A percentile compares a stretch with the other conserved stretches of the same genome.
Evolutionary conservation across 1,284 basidiomycete species (phyloP).

Genomic region (Leccinum subfulvum): DNA sequence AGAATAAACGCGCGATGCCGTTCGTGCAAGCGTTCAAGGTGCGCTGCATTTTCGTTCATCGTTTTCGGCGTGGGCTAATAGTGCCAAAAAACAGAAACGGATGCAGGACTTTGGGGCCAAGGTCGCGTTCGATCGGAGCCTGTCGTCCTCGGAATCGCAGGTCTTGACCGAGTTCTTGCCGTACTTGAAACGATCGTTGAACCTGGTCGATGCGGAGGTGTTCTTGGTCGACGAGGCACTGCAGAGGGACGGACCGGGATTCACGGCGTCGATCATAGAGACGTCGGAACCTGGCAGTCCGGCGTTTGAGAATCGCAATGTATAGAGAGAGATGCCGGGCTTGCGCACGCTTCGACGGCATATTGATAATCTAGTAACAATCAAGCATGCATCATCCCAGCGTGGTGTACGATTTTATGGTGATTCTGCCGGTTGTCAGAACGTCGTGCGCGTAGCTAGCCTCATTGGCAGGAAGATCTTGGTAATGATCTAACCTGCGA

Average conservation of each 20-base stretch:
- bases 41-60: conserved; percentile 16
- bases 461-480: too few species aligned
- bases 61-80: neutral
- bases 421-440: too few species aligned
- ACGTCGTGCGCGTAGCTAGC: too few species aligned
- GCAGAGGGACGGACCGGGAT: conserved; percentile 62
- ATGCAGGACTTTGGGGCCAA: conserved; percentile 77
- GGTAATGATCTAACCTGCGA: too few species aligned
- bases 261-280: neutral
- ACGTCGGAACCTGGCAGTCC: neutral
- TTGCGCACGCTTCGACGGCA: too few species aligned
- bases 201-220: conserved; percentile 58
- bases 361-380: too few species aligned
- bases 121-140: conserved; percentile 82
- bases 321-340: neutral
- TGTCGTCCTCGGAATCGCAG: conserved; percentile 86
- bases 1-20: conserved; percentile 96
- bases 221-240: conserved; percentile 37
- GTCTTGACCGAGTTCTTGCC: conserved; percentile 73
- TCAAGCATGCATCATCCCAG: too few species aligned
- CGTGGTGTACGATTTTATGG: too few species aligned
- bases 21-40: conserved; percentile 94
- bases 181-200: conserved; percentile 85
- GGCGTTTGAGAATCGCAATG: neutral
- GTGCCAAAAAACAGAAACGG: conserved; percentile 55